A percentile compares a stretch with the other conserved stretches of the same genome.
Conservation (phyloP, 345 rosid genomes). For the Syzygium aromaticum region DNA sequence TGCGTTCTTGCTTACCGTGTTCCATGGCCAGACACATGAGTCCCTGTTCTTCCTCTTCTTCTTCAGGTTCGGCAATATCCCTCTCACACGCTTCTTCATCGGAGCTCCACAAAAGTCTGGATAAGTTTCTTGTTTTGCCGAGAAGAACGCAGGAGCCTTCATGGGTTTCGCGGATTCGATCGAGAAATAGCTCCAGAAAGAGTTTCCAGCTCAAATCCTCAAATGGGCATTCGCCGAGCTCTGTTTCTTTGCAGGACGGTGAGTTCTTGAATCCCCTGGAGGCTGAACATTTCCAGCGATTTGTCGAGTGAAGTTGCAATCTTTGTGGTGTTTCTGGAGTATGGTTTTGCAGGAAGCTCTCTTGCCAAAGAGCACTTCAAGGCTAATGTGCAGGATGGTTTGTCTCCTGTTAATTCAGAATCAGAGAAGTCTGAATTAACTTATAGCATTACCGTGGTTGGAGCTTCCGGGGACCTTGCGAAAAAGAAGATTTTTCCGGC, state of each 20-base stretch:
- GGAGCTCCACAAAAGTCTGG: neutral
- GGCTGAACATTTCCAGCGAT: neutral
- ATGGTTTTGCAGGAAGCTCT: slow-evolving; percentile 23
- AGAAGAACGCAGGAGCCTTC: slow-evolving; percentile 22
- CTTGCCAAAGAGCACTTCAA: slow-evolving; percentile 18
- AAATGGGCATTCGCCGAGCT: slow-evolving; percentile 48
- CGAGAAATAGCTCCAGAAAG: slow-evolving; percentile 26
- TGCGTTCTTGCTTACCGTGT: neutral
- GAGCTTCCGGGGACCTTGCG: slow-evolving; percentile 95
- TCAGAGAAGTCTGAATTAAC: slow-evolving; percentile 31
- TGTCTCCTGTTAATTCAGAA: slow-evolving; percentile 8
- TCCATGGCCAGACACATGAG: slow-evolving; percentile 43
- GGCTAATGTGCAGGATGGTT: slow-evolving; percentile 10
- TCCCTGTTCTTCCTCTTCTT: slow-evolving; percentile 23
- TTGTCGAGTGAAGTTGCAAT: neutral
- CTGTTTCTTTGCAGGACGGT: slow-evolving; percentile 56
- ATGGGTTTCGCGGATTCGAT: slow-evolving; percentile 33
- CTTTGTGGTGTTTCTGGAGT: neutral
- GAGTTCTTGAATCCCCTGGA: slow-evolving; percentile 13
- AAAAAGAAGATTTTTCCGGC: slow-evolving; percentile 94
- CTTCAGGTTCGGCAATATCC: slow-evolving; percentile 2
- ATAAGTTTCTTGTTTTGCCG: slow-evolving; percentile 20
- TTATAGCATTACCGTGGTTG: slow-evolving; percentile 77
- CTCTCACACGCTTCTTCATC: neutral
- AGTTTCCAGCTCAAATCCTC: slow-evolving; percentile 46